Conservation (phyloP, 306 rosid species). For the Pterocarpus macrocarpus region DNA sequence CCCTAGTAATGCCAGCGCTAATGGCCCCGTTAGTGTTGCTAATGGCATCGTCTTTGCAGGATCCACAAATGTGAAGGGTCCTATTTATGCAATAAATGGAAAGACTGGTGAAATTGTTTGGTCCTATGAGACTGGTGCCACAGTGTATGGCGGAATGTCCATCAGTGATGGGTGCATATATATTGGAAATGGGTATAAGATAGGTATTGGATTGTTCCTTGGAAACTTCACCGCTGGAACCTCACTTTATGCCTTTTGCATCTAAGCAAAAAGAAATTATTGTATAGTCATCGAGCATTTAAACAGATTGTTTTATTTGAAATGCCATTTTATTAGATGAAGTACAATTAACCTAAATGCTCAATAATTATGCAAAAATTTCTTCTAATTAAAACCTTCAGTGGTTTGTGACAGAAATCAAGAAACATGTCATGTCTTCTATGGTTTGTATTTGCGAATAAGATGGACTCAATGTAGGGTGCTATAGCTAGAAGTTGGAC, state of each 20-base stretch:
- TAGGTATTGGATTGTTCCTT: not conserved
- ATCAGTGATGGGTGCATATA: conserved; percentile 69
- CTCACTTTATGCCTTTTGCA: conserved; percentile 40
- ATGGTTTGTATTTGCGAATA: too few species aligned
- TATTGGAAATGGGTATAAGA: conserved; percentile 61
- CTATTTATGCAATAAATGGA: conserved; percentile 58
- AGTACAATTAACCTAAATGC: too few species aligned
- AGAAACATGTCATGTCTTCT: not conserved
- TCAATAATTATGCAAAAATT: too few species aligned
- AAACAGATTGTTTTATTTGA: too few species aligned
- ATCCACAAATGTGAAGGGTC: conserved; percentile 53
- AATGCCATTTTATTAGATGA: too few species aligned
- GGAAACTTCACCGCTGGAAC: conserved; percentile 6
- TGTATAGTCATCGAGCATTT: too few species aligned
- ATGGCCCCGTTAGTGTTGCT: conserved; percentile 65
- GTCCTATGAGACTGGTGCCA: conserved; percentile 62
- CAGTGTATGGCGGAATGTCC: conserved; percentile 63
- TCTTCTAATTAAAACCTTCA: too few species aligned
- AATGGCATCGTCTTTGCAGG: conserved; percentile 70
- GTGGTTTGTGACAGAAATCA: too few species aligned
- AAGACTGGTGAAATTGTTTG: conserved; percentile 57
- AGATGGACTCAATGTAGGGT: not conserved
- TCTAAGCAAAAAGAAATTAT: not conserved
- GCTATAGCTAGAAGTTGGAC: not conserved
- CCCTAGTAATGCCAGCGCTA: conserved; percentile 49